Percentiles rank a stretch among this genome's conserved stretches.
Conservation (phyloP, 331 rosid genomes). For the Malus hybrid region DNA sequence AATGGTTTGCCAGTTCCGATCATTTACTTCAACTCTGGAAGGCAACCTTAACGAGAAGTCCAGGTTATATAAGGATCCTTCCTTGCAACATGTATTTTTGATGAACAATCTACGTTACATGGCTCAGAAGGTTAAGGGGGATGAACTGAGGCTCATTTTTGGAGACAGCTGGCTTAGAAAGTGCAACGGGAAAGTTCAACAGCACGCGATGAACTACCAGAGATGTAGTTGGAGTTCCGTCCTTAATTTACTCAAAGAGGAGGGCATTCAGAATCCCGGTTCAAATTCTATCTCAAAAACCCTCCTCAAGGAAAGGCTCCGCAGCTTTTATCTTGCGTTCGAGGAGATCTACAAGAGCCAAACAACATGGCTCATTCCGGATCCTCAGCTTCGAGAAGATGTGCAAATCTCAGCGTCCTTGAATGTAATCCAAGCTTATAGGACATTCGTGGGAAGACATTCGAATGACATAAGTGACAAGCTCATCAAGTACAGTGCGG, state of each 20-base stretch:
- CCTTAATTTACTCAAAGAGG: slow-evolving; percentile 63
- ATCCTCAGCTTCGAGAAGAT: slow-evolving; percentile 75
- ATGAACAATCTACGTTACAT: slow-evolving; percentile 91
- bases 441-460: slow-evolving; percentile 67
- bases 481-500: slow-evolving; percentile 59
- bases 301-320: slow-evolving; percentile 50
- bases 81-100: slow-evolving; percentile 81
- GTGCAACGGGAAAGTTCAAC: slow-evolving; percentile 70
- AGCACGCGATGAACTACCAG: slow-evolving; percentile 57
- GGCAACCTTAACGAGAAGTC: slow-evolving; percentile 68
- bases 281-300: slow-evolving; percentile 43
- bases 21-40: slow-evolving; percentile 43
- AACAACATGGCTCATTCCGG: slow-evolving; percentile 68
- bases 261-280: slow-evolving; percentile 44
- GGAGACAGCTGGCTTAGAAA: slow-evolving; percentile 80
- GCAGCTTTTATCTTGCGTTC: slow-evolving; percentile 66
- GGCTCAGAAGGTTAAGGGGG: slow-evolving; percentile 83
- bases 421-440: slow-evolving; percentile 73
- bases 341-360: slow-evolving; percentile 83
- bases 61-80: slow-evolving; percentile 53
- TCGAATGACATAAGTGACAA: slow-evolving; percentile 51
- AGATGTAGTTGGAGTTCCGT: slow-evolving; percentile 80
- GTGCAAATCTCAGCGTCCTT: slow-evolving; percentile 64
- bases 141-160: slow-evolving; percentile 52
- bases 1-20: slow-evolving; percentile 48